Base-by-base conservation (phyloP, 2,329 filamentous ascomycete species). In the Aspergillus calidoustus region DNA sequence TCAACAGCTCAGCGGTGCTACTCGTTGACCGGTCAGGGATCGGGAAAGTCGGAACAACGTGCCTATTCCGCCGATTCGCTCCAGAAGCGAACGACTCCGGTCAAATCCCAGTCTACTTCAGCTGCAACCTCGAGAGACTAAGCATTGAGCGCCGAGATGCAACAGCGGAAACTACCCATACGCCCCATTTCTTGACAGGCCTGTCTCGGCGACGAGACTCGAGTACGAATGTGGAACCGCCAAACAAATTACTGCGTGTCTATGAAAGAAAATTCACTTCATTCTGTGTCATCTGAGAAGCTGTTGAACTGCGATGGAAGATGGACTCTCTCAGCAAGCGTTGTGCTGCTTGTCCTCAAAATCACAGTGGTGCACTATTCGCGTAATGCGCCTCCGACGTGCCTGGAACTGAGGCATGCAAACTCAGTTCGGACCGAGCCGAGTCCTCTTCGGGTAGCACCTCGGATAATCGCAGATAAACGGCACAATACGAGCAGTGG, bases 61-160 rank as follows among this genome's bases (percentile, higher is more conserved):
- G 44, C 38, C 17, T 43, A 43, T 43, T 48, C 38, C 30, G 31
- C 46, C 54, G 54, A 49, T 38, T 56, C 46, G 19, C 30, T 28
- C 22, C 25, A 8, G 6, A 9, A 31, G 31, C 7, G 43, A 23
- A 44, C 43, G 23, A 25, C 25, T 9, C 6, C 25, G 9, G 41
- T 31, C 34, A 30, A 23, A 15, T 23, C 51, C 22, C 3, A 15
- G 22, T 30, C 38, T 48, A 11, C 28, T 25, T 23, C 38, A 28
- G 48, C 19, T 19, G 28, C 31, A 31, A 44, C 25, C 28, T 22
- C 43, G 13, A 22, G 15, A 57, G 13, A 30, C 34, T 34, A 51
- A 52, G 38, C 48, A 38, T 52, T 46, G 55, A 48, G 22, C n/a
- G 48, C 31, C 54, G 54, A 50, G 22, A 43, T 43, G 19, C 34